A percentile compares a stretch with the other conserved stretches of the same genome.
These are phyloP conservation scores for Glycine tomentella DNA, from an alignment of 306 rosid genomes.

Conservation along the genomic window DNA sequence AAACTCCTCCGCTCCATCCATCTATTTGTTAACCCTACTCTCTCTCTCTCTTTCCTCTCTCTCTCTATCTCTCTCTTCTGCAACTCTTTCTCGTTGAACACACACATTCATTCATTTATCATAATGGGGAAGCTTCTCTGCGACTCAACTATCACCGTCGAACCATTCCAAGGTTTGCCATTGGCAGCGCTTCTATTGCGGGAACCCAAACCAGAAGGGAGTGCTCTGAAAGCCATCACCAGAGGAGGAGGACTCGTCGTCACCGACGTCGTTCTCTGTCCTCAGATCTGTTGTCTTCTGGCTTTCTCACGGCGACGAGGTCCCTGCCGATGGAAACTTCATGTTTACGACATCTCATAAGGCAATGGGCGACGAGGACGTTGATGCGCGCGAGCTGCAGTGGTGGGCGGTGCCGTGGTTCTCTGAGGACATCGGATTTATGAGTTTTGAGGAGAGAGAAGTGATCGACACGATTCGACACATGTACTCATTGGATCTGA, in stretches of 20 bases:
- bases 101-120: slow-evolving; percentile 28
- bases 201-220: slow-evolving; percentile 75
- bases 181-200: slow-evolving; percentile 71
- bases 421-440: slow-evolving; percentile 80
- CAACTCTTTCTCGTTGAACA: slow-evolving; percentile 63
- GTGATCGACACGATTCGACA: slow-evolving; percentile 72
- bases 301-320: slow-evolving; percentile 94
- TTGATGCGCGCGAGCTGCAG: too few relatives aligned
- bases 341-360: slow-evolving; percentile 88
- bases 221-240: slow-evolving; percentile 87
- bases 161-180: slow-evolving; percentile 66
- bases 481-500: slow-evolving; percentile 92
- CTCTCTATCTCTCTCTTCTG: slow-evolving; percentile 63
- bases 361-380: slow-evolving; percentile 86
- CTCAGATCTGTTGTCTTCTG: too few relatives aligned
- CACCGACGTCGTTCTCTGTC: too few relatives aligned
- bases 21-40: slow-evolving; percentile 79
- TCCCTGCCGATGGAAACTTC: slow-evolving; percentile 93
- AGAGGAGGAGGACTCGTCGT: slow-evolving; percentile 54
- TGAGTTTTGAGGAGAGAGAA: slow-evolving; percentile 58
- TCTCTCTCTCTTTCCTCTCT: too few relatives aligned
- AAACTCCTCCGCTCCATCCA: slow-evolving; percentile 67
- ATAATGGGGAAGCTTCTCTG: slow-evolving; percentile 88
- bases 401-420: slow-evolving; percentile 75
- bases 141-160: slow-evolving; percentile 84